A percentile compares a stretch with the other conserved stretches of the same genome.
These are phyloP conservation scores for Mycena polygramma DNA, from an alignment of 768 basidiomycete species.

Conservation along the genomic window DNA sequence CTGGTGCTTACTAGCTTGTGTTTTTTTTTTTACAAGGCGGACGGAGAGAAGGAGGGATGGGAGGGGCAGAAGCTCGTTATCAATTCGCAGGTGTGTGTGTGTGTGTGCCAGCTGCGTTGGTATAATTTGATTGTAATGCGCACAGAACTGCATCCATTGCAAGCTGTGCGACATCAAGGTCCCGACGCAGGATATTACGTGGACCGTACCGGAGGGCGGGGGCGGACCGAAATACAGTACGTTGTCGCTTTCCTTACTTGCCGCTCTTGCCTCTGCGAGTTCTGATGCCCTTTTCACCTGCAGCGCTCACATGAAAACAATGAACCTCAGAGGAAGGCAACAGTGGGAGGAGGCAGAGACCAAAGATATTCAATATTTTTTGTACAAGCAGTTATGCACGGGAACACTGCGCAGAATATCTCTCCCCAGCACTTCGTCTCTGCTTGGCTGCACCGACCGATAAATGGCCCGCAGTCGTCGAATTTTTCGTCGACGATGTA, in stretches of 20 bases:
- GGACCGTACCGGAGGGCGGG: conserved; percentile 96
- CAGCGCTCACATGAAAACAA: background rate
- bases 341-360: too few species aligned
- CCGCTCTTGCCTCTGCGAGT: background rate
- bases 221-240: conserved; percentile 97
- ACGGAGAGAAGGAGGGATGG: conserved; percentile 65
- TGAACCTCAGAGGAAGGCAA: too few species aligned
- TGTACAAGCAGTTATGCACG: too few species aligned
- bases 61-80: conserved; percentile 92
- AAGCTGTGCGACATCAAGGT: conserved; percentile 97
- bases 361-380: too few species aligned
- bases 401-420: too few species aligned
- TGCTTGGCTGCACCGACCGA: too few species aligned
- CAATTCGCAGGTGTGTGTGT: conserved; percentile 89
- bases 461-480: too few species aligned
- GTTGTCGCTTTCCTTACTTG: conserved; percentile 37
- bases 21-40: conserved; percentile 21
- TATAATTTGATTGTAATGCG: background rate
- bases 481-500: too few species aligned
- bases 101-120: background rate
- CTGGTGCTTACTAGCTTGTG: conserved; percentile 12
- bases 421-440: too few species aligned
- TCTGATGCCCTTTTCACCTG: background rate
- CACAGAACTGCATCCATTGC: conserved; percentile 93
- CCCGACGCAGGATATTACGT: conserved; percentile 96